Base-by-base conservation (phyloP, 305 asterid species). In the Striga hermonthica region DNA sequence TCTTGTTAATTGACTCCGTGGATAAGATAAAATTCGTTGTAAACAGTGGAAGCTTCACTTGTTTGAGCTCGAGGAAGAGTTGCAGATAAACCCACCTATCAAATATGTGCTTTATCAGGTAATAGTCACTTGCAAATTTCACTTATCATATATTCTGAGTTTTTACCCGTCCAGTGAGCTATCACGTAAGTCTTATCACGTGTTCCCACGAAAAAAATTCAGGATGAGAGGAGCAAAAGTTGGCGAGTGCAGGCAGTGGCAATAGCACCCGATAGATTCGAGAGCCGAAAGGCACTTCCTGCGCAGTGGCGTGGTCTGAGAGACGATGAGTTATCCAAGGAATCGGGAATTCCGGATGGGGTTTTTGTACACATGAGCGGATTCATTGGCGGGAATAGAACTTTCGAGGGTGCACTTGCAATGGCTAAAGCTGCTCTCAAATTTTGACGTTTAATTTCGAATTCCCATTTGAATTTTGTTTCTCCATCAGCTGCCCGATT, bases 21-120 rank as follows among this genome's bases (percentile, higher is more conserved):
- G 63, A 63, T 56, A 65, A 65, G 9, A 16, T 57, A 52, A 41
- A 16, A 4, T 7, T 47, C 35, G 52, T 50, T 55, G 57, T 54
- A 11, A 16, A 67, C 89, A 90, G 97, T 90, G 97, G 97, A 87
- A 90, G 67, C 91, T 85, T 74, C 95, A 87, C 70, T 72, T 90
- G 63, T 87, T 81, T 78, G 97, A 90, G 83, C 84, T 90, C 12
- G 97, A 90, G 82, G 81, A 80, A 68, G 97, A 87, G 74, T 67
- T 81, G 88, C 84, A 87, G 82, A 81, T 79, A 39, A 76, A 57
- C 69, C 95, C 95, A 37, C 82, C 87, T 9, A 62, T 84, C 48
- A 90, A 90, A 82, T 87, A 85, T 70, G 97, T 82, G 56, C 81
- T 90, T 60, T 90, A 87, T 73, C 74, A 85, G 97, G 95, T 85